Conservation (phyloP, 148 eudicot genomes). For the Silene uniflora region DNA sequence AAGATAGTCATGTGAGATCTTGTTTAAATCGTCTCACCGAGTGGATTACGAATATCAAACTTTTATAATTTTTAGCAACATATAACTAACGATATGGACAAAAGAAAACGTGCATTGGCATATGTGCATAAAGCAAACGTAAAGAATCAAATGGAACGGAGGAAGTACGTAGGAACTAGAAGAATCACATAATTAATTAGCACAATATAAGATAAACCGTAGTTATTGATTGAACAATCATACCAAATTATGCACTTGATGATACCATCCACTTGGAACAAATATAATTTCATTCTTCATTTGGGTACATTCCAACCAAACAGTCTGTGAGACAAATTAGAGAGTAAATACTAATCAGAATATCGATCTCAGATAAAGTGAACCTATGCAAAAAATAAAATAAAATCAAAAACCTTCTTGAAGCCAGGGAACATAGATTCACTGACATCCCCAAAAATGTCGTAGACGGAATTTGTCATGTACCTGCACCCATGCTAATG, state of each 20-base stretch:
- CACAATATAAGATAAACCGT: neutral
- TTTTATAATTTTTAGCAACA: no score
- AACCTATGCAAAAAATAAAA: neutral
- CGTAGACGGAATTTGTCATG: conserved; percentile 71
- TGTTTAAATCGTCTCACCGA: no score
- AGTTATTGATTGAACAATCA: neutral
- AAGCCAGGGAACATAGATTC: conserved; percentile 60
- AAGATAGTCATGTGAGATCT: no score
- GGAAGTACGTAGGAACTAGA: no score
- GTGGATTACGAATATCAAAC: no score
- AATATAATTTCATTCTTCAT: conserved; percentile 71
- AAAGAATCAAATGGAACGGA: no score
- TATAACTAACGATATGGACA: no score
- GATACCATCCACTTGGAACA: conserved; percentile 99
- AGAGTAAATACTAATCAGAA: conserved; percentile 11
- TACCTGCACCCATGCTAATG: conserved; percentile 38
- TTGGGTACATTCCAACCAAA: conserved; percentile 88
- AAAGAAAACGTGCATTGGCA: no score
- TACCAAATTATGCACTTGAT: conserved; percentile 98
- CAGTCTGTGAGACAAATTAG: conserved; percentile 50
- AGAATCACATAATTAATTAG: neutral
- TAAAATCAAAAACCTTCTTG: conserved; percentile 47
- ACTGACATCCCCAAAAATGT: conserved; percentile 72
- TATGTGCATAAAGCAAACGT: no score
- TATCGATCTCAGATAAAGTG: neutral